These are phyloP conservation scores for Larix kaempferi DNA, from an alignment of 75 land plant genomes.

Conservation along the genomic window DNA sequence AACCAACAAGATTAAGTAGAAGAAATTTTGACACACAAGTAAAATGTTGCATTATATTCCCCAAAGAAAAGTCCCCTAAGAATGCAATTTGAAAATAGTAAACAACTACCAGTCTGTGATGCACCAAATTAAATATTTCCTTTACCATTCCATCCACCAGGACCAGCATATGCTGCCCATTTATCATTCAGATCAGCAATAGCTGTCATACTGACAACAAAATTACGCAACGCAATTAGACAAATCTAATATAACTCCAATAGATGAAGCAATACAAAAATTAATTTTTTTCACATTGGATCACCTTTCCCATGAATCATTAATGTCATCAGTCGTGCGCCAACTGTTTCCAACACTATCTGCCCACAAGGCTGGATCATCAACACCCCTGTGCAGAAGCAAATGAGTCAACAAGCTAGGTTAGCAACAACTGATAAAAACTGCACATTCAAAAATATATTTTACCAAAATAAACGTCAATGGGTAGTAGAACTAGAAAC, in stretches of 20 bases:
- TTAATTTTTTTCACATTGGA: neutral
- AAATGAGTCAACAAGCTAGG: neutral
- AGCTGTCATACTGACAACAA: conserved; percentile 43
- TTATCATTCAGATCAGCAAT: conserved; percentile 73
- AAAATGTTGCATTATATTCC: neutral
- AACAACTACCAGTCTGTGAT: neutral
- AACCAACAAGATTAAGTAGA: neutral
- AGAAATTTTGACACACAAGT: neutral
- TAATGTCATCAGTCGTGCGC: conserved; percentile 96
- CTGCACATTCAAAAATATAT: neutral
- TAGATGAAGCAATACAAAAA: neutral
- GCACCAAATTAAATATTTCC: neutral
- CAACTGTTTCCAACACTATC: conserved; percentile 85
- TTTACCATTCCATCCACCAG: conserved; percentile 97
- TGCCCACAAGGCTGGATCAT: conserved; percentile 95
- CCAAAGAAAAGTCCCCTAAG: too few relatives aligned
- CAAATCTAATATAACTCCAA: neutral
- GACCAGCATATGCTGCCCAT: conserved; percentile 94
- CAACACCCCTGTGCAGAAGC: conserved; percentile 61
- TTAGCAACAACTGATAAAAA: neutral
- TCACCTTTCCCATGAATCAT: conserved; percentile 86
- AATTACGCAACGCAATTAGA: neutral
- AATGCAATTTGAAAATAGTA: too few relatives aligned
- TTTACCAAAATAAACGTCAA: conserved; percentile 1
- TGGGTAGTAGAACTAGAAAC: conserved; percentile 4